Percentiles rank a stretch among this genome's conserved stretches.
phyloP scores from a whole-genome alignment of 2,329 filamentous ascomycete species.

The Fusarium oxysporum region DNA sequence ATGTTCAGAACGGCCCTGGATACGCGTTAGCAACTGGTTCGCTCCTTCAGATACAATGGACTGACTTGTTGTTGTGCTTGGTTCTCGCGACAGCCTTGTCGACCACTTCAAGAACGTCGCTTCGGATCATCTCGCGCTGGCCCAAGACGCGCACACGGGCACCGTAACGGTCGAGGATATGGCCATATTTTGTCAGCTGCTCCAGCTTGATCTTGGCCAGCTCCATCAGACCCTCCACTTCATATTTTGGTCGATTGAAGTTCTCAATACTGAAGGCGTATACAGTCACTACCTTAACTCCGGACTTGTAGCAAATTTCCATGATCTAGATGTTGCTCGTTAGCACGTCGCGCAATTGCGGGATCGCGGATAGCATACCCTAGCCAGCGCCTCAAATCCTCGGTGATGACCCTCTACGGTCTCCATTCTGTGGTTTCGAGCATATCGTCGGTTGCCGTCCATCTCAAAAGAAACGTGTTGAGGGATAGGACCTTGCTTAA shows the following conservation, averaged over 20 bases:
- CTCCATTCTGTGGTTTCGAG: slow-evolving; percentile 90
- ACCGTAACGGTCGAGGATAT: slow-evolving; percentile 91
- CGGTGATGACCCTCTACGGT: slow-evolving; percentile 96
- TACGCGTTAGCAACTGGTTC: slow-evolving; percentile 18
- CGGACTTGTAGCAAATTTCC: slow-evolving; percentile 97
- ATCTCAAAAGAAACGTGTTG: slow-evolving; percentile 99
- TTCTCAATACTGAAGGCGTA: slow-evolving; percentile 99
- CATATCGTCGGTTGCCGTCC: slow-evolving; percentile 97
- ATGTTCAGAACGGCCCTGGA: slow-evolving; percentile 79
- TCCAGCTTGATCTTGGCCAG: slow-evolving; percentile 95
- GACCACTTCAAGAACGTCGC: slow-evolving; percentile 89
- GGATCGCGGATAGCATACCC: slow-evolving; percentile 69
- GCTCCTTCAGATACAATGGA: background rate
- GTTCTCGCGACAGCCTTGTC: slow-evolving; percentile 89
- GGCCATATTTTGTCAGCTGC: slow-evolving; percentile 92
- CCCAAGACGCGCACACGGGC: slow-evolving; percentile 88
- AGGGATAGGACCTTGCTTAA: slow-evolving; percentile 91
- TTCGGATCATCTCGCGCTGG: slow-evolving; percentile 83
- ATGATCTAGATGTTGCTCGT: slow-evolving; percentile 72
- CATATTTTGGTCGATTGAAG: slow-evolving; percentile 95
- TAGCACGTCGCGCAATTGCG: background rate
- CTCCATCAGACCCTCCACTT: slow-evolving; percentile 97
- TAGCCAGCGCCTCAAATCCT: slow-evolving; percentile 93
- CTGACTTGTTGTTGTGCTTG: slow-evolving; percentile 82
- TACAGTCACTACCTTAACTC: slow-evolving; percentile 95